Evolutionary conservation across 129 eudicot genomes (phyloP).

Genomic region (Artemisia argyi): DNA sequence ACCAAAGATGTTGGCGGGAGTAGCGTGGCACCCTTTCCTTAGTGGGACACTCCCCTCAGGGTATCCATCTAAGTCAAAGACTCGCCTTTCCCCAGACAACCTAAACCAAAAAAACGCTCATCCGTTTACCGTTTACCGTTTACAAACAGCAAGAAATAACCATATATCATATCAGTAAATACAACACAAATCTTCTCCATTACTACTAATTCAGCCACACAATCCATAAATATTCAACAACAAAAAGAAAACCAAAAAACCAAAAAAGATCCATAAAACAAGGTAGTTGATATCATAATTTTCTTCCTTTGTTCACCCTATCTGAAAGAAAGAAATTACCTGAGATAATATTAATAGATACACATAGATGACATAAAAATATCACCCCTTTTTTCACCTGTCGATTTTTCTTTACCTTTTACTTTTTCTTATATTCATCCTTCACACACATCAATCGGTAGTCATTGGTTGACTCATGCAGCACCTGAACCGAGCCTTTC

Average conservation of each 20-base stretch:
- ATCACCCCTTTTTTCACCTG: conserved; percentile 45
- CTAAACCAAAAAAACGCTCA: background rate
- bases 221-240: conserved; percentile 48
- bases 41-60: no score
- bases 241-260: conserved; percentile 21
- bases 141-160: background rate
- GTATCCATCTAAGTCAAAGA: no score
- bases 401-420: conserved; percentile 36
- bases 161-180: conserved; percentile 30
- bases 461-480: conserved; percentile 97
- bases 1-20: no score
- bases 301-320: conserved; percentile 49
- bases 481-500: conserved; percentile 99
- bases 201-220: conserved; percentile 62
- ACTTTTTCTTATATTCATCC: conserved; percentile 36
- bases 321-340: conserved; percentile 75
- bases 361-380: conserved; percentile 56
- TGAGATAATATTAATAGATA: conserved; percentile 62
- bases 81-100: background rate
- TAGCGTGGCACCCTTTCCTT: no score
- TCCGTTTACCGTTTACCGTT: background rate
- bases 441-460: conserved; percentile 50
- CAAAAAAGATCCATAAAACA: conserved; percentile 39
- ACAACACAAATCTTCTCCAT: conserved; percentile 77
- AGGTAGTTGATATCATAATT: conserved; percentile 57